Conservation (phyloP, 352 stramenopile genomes). For the Detonula confervacea region DNA sequence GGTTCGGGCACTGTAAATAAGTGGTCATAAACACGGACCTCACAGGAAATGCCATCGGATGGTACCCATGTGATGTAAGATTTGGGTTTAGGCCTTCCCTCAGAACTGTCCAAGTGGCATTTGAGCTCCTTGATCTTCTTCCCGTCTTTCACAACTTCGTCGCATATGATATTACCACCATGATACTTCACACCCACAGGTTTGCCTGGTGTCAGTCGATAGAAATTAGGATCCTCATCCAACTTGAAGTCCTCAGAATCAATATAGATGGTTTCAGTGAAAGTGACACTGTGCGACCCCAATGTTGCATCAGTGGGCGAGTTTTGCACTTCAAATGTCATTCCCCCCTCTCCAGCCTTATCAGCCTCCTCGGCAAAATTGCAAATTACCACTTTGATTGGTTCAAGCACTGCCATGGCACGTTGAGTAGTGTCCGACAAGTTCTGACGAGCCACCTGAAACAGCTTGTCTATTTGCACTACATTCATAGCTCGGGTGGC, state of each 20-base stretch:
- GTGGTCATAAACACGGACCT: slow-evolving; percentile 96
- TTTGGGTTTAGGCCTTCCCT: slow-evolving; percentile 76
- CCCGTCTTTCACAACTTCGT: slow-evolving; percentile 88
- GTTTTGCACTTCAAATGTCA: slow-evolving; percentile 81
- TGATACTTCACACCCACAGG: slow-evolving; percentile 95
- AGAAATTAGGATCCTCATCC: slow-evolving; percentile 90
- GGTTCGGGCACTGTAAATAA: slow-evolving; percentile 94
- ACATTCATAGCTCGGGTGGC: slow-evolving; percentile 88
- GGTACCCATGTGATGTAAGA: slow-evolving; percentile 97
- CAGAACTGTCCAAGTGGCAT: slow-evolving; percentile 73
- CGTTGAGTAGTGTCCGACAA: slow-evolving; percentile 63
- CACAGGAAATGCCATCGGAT: slow-evolving; percentile 83
- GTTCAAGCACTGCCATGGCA: slow-evolving; percentile 88
- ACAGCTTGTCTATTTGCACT: slow-evolving; percentile 84
- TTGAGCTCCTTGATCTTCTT: slow-evolving; percentile 74
- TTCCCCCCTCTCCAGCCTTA: slow-evolving; percentile 38
- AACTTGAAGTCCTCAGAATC: slow-evolving; percentile 87
- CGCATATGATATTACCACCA: slow-evolving; percentile 91
- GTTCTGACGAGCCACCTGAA: slow-evolving; percentile 64
- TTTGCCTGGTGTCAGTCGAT: slow-evolving; percentile 94
- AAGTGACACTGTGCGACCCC: slow-evolving; percentile 82
- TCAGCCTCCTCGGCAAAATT: slow-evolving; percentile 78
- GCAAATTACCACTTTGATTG: slow-evolving; percentile 86
- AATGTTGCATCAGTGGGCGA: slow-evolving; percentile 77
- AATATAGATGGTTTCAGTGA: slow-evolving; percentile 88